These are phyloP conservation scores for Zostera marina DNA, from an alignment of 116 monocot species.

Conservation along the genomic window DNA sequence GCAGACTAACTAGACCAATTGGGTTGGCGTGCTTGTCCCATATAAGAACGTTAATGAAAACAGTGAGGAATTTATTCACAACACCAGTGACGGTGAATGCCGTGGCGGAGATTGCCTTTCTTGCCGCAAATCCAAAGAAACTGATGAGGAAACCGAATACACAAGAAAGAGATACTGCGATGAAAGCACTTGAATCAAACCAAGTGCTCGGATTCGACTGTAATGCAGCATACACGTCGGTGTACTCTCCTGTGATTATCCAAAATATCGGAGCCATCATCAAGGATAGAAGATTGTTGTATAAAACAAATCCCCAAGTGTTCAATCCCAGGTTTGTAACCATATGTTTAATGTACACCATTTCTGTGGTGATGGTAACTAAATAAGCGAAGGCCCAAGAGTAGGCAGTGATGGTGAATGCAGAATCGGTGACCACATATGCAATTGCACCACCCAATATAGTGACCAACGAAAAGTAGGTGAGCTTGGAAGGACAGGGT, in stretches of 20 bases:
- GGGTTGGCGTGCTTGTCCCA: conserved; percentile 76
- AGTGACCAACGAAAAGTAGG: conserved; percentile 46
- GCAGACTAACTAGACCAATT: conserved; percentile 42
- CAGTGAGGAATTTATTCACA: conserved; percentile 86
- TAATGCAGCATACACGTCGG: conserved; percentile 21
- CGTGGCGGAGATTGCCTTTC: conserved; percentile 78
- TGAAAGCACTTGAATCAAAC: conserved; percentile 25
- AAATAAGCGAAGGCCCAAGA: conserved; percentile 78
- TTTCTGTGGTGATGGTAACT: conserved; percentile 62
- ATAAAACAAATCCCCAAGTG: conserved; percentile 77
- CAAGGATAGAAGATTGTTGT: conserved; percentile 61
- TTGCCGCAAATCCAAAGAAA: conserved; percentile 82
- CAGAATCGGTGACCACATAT: conserved; percentile 55
- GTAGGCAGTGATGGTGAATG: conserved; percentile 59
- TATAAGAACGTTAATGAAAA: conserved; percentile 62
- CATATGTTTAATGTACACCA: conserved; percentile 90
- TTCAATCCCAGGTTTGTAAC: conserved; percentile 64
- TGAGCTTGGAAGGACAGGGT: conserved; percentile 70
- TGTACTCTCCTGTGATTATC: conserved; percentile 50
- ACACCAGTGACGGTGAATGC: conserved; percentile 86
- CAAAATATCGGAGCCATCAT: conserved; percentile 59
- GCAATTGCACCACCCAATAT: conserved; percentile 57
- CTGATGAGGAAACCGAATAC: conserved; percentile 65
- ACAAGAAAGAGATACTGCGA: conserved; percentile 53
- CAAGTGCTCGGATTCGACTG: conserved; percentile 5